These are phyloP conservation scores for Cyclotella choctawhatcheeana DNA, from an alignment of 108 stramenopile genomes.

Conservation along the genomic window DNA sequence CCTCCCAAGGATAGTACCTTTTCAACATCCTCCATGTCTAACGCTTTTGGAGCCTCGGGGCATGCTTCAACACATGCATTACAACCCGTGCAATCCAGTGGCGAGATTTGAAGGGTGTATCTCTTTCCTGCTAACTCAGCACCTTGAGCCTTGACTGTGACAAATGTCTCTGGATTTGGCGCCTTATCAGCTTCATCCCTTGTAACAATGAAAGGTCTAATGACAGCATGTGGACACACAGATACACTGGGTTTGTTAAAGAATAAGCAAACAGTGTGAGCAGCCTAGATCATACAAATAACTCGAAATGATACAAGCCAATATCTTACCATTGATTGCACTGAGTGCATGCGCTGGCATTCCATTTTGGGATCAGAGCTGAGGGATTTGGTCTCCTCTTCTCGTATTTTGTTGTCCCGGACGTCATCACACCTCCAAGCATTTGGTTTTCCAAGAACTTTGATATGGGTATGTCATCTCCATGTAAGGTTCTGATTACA, in stretches of 20 bases:
- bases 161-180: constrained; percentile 55
- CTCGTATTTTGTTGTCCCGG: constrained; percentile 60
- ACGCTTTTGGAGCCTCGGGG: constrained; percentile 67
- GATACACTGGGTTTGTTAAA: constrained; percentile 24
- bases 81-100: constrained; percentile 71
- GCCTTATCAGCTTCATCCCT: constrained; percentile 58
- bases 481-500: constrained; percentile 37
- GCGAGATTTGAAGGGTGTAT: constrained; percentile 62
- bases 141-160: constrained; percentile 54
- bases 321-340: constrained; percentile 59
- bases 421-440: constrained; percentile 62
- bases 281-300: not conserved
- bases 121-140: constrained; percentile 61
- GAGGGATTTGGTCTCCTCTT: constrained; percentile 65
- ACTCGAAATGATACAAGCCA: too few species aligned
- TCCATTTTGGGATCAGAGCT: constrained; percentile 58
- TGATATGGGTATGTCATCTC: constrained; percentile 65
- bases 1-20: constrained; percentile 37
- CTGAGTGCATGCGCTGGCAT: constrained; percentile 55
- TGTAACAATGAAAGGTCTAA: constrained; percentile 66
- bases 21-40: constrained; percentile 63
- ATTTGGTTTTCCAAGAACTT: constrained; percentile 67
- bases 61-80: constrained; percentile 73
- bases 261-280: not conserved
- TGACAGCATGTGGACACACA: constrained; percentile 69